Evolutionary conservation across 2,329 filamentous ascomycete species (phyloP), one percentile per base, ranked within the genome.

Genomic region (Colletotrichum tofieldiae): DNA sequence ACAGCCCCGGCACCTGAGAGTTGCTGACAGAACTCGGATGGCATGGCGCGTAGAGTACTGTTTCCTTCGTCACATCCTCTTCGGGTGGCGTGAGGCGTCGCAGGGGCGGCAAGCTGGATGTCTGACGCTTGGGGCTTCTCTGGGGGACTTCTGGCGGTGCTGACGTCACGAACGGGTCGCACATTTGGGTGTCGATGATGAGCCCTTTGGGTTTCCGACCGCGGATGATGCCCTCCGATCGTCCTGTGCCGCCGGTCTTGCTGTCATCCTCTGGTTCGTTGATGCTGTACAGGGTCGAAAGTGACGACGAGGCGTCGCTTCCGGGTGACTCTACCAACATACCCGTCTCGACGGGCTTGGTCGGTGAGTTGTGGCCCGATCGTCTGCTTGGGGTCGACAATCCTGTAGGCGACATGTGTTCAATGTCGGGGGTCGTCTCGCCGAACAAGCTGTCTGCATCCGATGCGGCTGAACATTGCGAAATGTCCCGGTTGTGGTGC

Each of bases 221-320:
- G 18, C 68, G 60, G 1, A 55, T 5, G 18, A 20, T 26, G 8
- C 51, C 39, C 23, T 49, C 60, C 7, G 52, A 11, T 5, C 35
- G 39, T 32, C 58, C 61, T 16, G 18, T 39, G 4, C 55, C 72
- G 2, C 65, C 72, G 0, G 45, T 56, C 43, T 68, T 65, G 23
- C 52, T 58, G 39, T 79, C 79, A 8, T 84, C 82, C 11, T 85
- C 83, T 1, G 82, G 80, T 65, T 89, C 87, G 39, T 88, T 86
- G 59, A 86, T 86, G 70, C 88, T 90, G 73, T 89, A 89, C 6
- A 90, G 77, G 0, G 88, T 90, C 5, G 88, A 90, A 6, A 90
- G 80, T 2, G 87, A 85, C 49, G 87, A 89, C 0, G 87, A 89
- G 18, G 83, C 79, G 11, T 86, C 82, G 73, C 86, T 88, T 5